Evolutionary conservation across 2,329 filamentous ascomycete genomes (phyloP), one percentile per base, ranked within the genome.

Genomic region (Nectriaceae sp.): DNA sequence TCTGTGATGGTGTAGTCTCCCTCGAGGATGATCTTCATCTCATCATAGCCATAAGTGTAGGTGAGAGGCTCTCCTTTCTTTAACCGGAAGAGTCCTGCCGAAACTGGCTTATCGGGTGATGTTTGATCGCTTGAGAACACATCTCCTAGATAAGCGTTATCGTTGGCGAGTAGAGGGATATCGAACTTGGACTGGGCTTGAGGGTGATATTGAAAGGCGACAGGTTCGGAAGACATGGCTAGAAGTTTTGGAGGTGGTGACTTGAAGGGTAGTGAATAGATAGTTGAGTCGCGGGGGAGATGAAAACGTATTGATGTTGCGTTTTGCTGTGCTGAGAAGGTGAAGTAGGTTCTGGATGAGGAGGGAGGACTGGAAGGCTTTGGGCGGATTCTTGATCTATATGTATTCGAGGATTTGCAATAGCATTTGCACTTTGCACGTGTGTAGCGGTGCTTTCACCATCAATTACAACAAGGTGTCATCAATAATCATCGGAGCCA

Each of bases 11-110:
- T 78, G 61, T 84, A 87, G 56, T 80, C 75, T 13, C 85, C 85
- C 59, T 88, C 84, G 10, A 88, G 69, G 54, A 89, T 84, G 63
- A 88, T 85, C 73, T 88, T 88, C 80, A 87, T 86, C 73, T 88
- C 85, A 61, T 88, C 79, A 68, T 88, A 88, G 35, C 75, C 82
- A 69, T 88, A 88, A 24, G 77, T 81, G 71, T 88, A 88, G 8
- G 83, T 81, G 16, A 89, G 75, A 2, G 83, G 81, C 3, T 82
- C 82, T 58, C 85, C 84, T 56, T 85, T 84, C 60, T 87, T 83
- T 11, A 88, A 74, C 11, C 84, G 77, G 72, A 87, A 88, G 63
- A 89, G 79, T 19, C 85, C 85, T 6, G 74, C 73, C 0, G 79
- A 80, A 50, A 88, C 79, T 49, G 85, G 84, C 59, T 78, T 80